Base-by-base conservation (phyloP, 2,329 filamentous ascomycete species). In the Cladosporium sp. region DNA sequence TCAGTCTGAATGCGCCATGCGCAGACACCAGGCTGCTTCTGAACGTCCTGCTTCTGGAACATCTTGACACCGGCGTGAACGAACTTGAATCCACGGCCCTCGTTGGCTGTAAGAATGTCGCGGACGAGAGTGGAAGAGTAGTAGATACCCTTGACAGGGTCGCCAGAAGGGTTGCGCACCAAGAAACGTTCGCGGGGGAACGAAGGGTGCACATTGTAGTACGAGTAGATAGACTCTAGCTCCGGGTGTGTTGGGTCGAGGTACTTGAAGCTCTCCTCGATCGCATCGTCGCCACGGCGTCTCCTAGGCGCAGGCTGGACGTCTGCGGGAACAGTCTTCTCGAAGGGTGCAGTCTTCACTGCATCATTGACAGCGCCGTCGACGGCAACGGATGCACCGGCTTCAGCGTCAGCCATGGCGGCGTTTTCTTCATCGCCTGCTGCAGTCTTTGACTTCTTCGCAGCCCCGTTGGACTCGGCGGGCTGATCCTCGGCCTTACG, bases 51-150 rank as follows among this genome's bases (percentile, higher is more conserved):
- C 79, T 96, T 96, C 80, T 97, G 94, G 73, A 96, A 99, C 91
- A 97, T 97, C 78, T 96, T 96, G 36, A 99, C 92, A 64, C 94
- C 94, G 52, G 89, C 93, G 75, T 99, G 94, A 51, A 99, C 89
- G 71, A 99, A 96, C 73, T 94, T 96, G 75, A 97, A 88, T 47
- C 92, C 92, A 28, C 89, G 87, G 43, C 91, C 90, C 74, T 97
- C 92, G 72, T 99, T 99, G 70, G 88, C 83, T 3, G 82, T 84
- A 3, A 99, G 82, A 56, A 99, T 94, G 64, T 93, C 88, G 34
- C 92, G 88, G 20, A 91, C 88, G 12, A 97, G 82, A 4, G 85
- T 84, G 37, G 88, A 92, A 11, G 92, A 95, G 80, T 97, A 99
- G 82, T 99, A 99, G 67, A 99, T 93, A 28, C 92, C 94, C 79